A percentile compares a stretch with the other conserved stretches of the same genome.
phyloP scores from a whole-genome alignment of 176 grass and related monocot genomes.

The Avena insularis region DNA sequence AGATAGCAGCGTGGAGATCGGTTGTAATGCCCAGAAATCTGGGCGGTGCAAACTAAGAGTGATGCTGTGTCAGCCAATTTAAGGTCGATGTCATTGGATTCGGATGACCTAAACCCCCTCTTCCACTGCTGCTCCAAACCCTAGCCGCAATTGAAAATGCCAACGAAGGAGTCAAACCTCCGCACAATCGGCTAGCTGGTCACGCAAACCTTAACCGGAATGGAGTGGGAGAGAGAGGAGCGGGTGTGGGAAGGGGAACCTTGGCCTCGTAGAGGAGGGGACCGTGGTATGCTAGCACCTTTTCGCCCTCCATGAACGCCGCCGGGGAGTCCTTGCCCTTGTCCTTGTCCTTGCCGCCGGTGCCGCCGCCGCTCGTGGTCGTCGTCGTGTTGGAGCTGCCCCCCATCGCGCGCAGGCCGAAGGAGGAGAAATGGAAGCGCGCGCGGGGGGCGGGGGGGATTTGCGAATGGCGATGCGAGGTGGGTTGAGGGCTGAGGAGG shows the following conservation, averaged over 20 bases:
- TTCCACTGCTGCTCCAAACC: neutral
- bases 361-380: conserved; percentile 11
- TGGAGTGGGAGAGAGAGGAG: neutral
- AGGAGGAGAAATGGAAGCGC: neutral
- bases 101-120: neutral
- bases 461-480: neutral
- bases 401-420: conserved; percentile 15
- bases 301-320: conserved; percentile 82
- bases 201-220: conserved; percentile 21
- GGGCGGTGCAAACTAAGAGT: too few species aligned
- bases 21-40: neutral
- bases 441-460: too few species aligned
- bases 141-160: neutral
- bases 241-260: conserved; percentile 32
- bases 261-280: conserved; percentile 98
- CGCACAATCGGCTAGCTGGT: neutral
- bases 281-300: conserved; percentile 91
- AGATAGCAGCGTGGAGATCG: neutral
- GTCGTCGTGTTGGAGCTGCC: conserved; percentile 49
- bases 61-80: neutral
- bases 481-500: neutral
- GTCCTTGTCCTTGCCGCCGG: neutral
- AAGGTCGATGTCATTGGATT: neutral
- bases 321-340: conserved; percentile 43
- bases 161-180: neutral